Conservation (phyloP, 257 asterid species). For the Haberlea rhodopensis region DNA sequence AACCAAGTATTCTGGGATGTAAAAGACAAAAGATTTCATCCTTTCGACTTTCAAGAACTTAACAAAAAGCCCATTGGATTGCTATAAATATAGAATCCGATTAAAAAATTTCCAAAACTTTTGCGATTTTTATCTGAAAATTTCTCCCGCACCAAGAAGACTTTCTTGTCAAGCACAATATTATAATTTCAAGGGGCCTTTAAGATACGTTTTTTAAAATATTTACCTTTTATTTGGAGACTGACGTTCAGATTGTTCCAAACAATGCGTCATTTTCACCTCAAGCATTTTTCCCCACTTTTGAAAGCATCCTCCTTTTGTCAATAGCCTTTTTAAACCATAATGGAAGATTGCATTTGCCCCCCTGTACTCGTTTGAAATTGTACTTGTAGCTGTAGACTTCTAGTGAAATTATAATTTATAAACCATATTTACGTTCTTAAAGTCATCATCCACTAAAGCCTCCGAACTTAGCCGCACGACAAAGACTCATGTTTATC, state of each 20-base stretch:
- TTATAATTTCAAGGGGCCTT: constrained; percentile 43
- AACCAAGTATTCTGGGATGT: constrained; percentile 17
- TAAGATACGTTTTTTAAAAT: constrained; percentile 28
- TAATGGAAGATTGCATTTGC: too few species aligned
- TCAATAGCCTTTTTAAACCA: constrained; percentile 21
- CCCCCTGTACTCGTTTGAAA: constrained; percentile 22
- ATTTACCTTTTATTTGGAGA: constrained; percentile 32
- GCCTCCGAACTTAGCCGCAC: too few species aligned
- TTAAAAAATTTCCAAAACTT: too few species aligned
- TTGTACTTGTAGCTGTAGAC: constrained; percentile 24
- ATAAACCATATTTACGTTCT: too few species aligned
- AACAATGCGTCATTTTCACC: constrained; percentile 59
- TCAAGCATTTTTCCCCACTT: constrained; percentile 49
- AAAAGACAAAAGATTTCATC: constrained; percentile 19
- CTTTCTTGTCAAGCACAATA: constrained; percentile 36
- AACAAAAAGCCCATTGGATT: constrained; percentile 23
- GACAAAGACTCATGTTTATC: too few species aligned
- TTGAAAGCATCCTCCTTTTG: constrained; percentile 43
- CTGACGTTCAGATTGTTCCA: constrained; percentile 62
- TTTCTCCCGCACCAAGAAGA: constrained; percentile 25
- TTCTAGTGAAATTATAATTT: background rate
- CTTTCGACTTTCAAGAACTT: constrained; percentile 9
- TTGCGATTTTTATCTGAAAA: constrained; percentile 32
- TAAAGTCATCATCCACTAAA: background rate
- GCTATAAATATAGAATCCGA: constrained; percentile 19